Base-by-base conservation (phyloP, 2,329 filamentous ascomycete genomes). In the Penicillium sp. region DNA sequence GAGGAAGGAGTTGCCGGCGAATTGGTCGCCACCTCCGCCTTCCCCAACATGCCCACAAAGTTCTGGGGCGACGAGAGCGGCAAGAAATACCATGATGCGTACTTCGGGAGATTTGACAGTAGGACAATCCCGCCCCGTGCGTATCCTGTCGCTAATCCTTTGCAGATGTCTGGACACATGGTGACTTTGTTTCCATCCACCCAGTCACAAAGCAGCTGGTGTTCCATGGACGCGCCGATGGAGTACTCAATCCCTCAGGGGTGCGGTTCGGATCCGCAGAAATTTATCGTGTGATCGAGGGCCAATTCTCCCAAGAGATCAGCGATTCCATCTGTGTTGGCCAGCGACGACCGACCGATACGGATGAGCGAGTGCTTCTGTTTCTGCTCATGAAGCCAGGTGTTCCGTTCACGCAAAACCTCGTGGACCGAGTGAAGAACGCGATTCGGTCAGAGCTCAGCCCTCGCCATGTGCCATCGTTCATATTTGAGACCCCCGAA, bases 261-360 rank as follows among this genome's bases (percentile, higher is more conserved):
- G 83, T 93, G 10, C 78, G 88, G 0, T 95, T 93, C 61, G 89
- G 88, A 0, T 87, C 82, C 4, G 83, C 87, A 0, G 89, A 93
- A 67, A 86, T 93, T 29, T 95, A 93, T 67, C 79, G 78, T 11
- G 85, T 91, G 1, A 68, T 91, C 3, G 69, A 71, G 41, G 59
- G 58, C 27, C 53, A 78, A 37, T 91, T 59, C 36, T 33, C 52
- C 1, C 16, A 48, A 11, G 57, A 77, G 44, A 72, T 93, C 2
- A 76, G 76, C 8, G 89, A 93, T 64, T 83, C 82, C 34, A 77
- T 93, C 16, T 91, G 87, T 52, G 87, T 93, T 0, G 88, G 88
- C 0, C 88, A 91, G 70, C 75, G 87, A 19, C 69, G 88, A 31
- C 81, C 81, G 1, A 58, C 70, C 6, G 81, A 83, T 58, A 57